phyloP scores from a whole-genome alignment of 345 rosid genomes.

The sweet orange (Citrus sinensis) region DVS_A1.0 CM039163.1:25680501-25681000 shows the following conservation, averaged over 20 bases:
- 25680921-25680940: no score
- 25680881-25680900: no score
- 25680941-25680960: not conserved
- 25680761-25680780: no score
- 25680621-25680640: constrained; percentile 96
- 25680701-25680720: not conserved
- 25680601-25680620: constrained; percentile 90
- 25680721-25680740: no score
- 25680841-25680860: constrained; percentile 40
- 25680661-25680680: no score
- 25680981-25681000: constrained; percentile 59
- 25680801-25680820: constrained; percentile 10
- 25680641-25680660: constrained; percentile 46
- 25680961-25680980: not conserved
- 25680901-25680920: no score
- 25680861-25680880: no score
- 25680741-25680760: no score
- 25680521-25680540: not conserved
- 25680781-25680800: not conserved
- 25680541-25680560: not conserved
- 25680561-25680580: not conserved
- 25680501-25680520: no score
- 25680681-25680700: not conserved
- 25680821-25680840: constrained; percentile 97
- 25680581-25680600: constrained; percentile 94